Evolutionary conservation across 1,284 basidiomycete genomes (phyloP).

Genomic region (Fomitopsis schrenkii): DNA sequence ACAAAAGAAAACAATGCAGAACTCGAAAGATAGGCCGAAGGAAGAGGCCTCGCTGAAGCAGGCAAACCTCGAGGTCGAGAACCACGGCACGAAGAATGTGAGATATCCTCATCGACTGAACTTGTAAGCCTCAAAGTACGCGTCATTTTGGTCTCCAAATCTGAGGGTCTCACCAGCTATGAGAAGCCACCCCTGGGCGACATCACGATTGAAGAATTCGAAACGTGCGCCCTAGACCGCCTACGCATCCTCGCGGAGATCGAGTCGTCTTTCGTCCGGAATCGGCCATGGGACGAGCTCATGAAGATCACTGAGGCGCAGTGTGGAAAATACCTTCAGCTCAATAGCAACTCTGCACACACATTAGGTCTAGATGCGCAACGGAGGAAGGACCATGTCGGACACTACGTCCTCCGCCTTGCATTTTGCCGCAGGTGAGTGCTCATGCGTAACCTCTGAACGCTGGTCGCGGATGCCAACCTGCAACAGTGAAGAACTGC

Average conservation of each 20-base stretch:
- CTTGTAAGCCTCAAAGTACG: slow-evolving; percentile 54
- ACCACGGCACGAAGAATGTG: slow-evolving; percentile 18
- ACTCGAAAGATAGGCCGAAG: slow-evolving; percentile 2
- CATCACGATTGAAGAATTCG: slow-evolving; percentile 95
- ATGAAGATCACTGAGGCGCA: slow-evolving; percentile 57
- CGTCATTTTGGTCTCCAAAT: slow-evolving; percentile 1
- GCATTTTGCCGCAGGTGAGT: slow-evolving; percentile 96
- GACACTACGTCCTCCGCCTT: slow-evolving; percentile 92
- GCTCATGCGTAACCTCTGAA: neutral
- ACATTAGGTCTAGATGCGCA: slow-evolving; percentile 55
- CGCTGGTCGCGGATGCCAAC: neutral
- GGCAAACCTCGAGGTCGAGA: slow-evolving; percentile 20
- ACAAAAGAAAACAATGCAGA: neutral
- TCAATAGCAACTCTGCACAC: slow-evolving; percentile 59
- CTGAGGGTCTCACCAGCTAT: slow-evolving; percentile 52
- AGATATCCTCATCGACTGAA: slow-evolving; percentile 73
- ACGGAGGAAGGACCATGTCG: slow-evolving; percentile 83
- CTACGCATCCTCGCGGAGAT: slow-evolving; percentile 92
- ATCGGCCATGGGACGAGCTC: slow-evolving; percentile 76
- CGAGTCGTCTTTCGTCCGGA: slow-evolving; percentile 87
- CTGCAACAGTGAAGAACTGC: slow-evolving; percentile 77
- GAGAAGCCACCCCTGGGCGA: slow-evolving; percentile 84
- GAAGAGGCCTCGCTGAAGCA: neutral
- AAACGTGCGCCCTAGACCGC: slow-evolving; percentile 86
- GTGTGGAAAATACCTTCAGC: slow-evolving; percentile 68